Conservation (phyloP, 768 basidiomycete genomes). For the Multifurca ochricompacta region DNA sequence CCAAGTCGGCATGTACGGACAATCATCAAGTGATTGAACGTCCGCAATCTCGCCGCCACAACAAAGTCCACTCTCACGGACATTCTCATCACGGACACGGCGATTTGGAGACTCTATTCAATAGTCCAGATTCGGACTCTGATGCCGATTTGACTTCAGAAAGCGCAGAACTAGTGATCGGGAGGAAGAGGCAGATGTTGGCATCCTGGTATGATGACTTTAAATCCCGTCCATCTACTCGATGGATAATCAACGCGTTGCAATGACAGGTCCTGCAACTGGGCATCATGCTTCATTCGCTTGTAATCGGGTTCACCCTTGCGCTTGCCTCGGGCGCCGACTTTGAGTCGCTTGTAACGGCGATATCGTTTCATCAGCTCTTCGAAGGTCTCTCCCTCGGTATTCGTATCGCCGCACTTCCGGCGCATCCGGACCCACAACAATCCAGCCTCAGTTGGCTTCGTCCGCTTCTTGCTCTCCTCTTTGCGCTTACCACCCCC, state of each 20-base stretch:
- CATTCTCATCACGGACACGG: slow-evolving; percentile 8
- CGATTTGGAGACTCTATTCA: slow-evolving; percentile 18
- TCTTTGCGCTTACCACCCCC: slow-evolving; percentile 73
- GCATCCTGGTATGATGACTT: slow-evolving; percentile 49
- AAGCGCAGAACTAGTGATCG: slow-evolving; percentile 31
- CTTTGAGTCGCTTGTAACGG: slow-evolving; percentile 65
- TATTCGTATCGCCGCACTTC: slow-evolving; percentile 66
- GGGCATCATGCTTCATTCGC: slow-evolving; percentile 78
- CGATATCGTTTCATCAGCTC: slow-evolving; percentile 74
- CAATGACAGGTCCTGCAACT: slow-evolving; percentile 62
- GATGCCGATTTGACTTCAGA: slow-evolving; percentile 3
- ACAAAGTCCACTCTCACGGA: background rate
- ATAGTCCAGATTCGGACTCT: background rate
- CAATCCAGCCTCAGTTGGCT: slow-evolving; percentile 28
- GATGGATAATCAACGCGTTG: background rate
- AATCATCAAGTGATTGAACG: background rate
- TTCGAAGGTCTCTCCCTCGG: slow-evolving; percentile 82
- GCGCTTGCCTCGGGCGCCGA: slow-evolving; percentile 60
- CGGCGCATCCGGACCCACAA: slow-evolving; percentile 27
- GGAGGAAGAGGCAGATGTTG: slow-evolving; percentile 61
- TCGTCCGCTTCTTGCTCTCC: slow-evolving; percentile 44
- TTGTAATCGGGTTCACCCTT: slow-evolving; percentile 73
- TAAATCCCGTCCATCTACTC: slow-evolving; percentile 5
- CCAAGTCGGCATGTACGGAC: background rate
- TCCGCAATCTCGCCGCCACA: background rate